Conservation (phyloP, 345 rosid genomes). For the Fremontodendron californicum region DNA sequence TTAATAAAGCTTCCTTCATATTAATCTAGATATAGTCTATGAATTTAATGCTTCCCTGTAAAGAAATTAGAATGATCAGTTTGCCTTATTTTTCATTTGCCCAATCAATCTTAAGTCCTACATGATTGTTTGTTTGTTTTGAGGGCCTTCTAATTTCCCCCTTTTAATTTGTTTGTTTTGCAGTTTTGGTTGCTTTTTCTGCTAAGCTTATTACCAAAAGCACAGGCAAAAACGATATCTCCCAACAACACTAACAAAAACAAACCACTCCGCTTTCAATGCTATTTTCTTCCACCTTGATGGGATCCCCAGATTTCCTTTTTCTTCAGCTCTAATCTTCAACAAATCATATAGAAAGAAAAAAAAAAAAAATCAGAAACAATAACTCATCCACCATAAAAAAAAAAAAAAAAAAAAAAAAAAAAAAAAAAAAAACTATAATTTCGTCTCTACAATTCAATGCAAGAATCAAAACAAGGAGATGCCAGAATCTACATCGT, state of each 20-base stretch:
- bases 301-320: background rate
- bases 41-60: too few species aligned
- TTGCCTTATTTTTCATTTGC: too few species aligned
- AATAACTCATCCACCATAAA: too few species aligned
- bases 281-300: background rate
- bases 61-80: too few species aligned
- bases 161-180: background rate
- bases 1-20: too few species aligned
- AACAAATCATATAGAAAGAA: background rate
- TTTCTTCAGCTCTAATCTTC: background rate
- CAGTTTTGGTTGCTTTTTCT: background rate
- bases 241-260: background rate
- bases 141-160: background rate
- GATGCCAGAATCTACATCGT: slow-evolving; percentile 1
- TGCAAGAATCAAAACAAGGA: background rate
- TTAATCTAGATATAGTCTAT: too few species aligned
- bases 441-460: background rate
- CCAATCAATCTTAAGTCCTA: too few species aligned
- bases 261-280: slow-evolving; percentile 1
- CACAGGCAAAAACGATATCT: background rate
- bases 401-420: background rate
- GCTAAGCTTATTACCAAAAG: background rate
- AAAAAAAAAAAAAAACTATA: background rate
- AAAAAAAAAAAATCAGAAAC: background rate
- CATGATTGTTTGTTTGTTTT: background rate